Base-by-base conservation (phyloP, 371 early-diverging fungal species). In the Amoeboradix gromovi region DNA sequence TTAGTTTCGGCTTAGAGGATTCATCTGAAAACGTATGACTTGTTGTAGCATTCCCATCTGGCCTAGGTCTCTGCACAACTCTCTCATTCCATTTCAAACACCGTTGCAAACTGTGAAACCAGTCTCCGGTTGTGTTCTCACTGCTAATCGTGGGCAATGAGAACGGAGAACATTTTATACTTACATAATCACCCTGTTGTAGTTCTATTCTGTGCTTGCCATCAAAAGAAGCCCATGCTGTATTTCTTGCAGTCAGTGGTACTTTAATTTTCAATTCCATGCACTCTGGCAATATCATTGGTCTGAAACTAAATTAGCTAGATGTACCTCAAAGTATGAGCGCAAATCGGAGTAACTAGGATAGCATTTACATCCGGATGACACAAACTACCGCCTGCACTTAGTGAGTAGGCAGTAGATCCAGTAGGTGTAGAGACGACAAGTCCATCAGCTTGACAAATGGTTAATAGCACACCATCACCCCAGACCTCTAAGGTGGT, bases 401-500 rank as follows among this genome's bases (percentile, higher is more conserved):
- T 87, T 48, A 93, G 78, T 0, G 88, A 87, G 74, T 94, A 94
- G 12, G 68, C 68, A 0, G 94, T 94, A 0, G 90, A 89, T 16
- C 94, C 94, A 0, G 94, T 94, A 0, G 94, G 91, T 0, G 94
- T 93, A 0, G 91, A 83, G 68, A 95, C 79, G 66, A 87, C 85
- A 68, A 94, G 75, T 0, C 94, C 95, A 72, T 94, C 95, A 0
- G 91, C 90, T 73, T 87, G 87, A 0, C 88, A 83, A 1, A 85
- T 86, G 0, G 91, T 90, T 70, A 90, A 75, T 68, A 87, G 90
- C 31, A 79, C 76, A 5, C 16, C 27, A 72, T 88, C 88, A 30
- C 88, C 92, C 77, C 86, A 94, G 17, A 95, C 75, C 71, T 95
- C 94, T 27, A 95, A 75, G 72, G 86, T 75, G 28, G 84, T 80